phyloP scores from a whole-genome alignment of 768 basidiomycete species.

The Cystofilobasidium macerans region DNA sequence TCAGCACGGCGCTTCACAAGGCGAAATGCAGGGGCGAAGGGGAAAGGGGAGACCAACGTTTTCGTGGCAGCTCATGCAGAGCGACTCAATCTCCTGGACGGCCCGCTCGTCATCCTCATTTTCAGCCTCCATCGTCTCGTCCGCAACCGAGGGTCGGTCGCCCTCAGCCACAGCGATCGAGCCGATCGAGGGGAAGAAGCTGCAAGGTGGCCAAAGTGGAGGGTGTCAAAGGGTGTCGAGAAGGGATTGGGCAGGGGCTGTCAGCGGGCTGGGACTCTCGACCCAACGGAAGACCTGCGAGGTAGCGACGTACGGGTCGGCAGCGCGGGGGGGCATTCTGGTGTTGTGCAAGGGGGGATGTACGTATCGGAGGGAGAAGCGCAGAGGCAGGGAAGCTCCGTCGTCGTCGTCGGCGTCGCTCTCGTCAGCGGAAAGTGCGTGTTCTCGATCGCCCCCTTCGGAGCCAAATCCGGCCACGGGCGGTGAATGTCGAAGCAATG shows the following conservation, averaged over 20 bases:
- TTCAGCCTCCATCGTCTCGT: slow-evolving; percentile 27
- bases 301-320: background rate
- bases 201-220: background rate
- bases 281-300: too few species aligned
- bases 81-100: slow-evolving; percentile 72
- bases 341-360: background rate
- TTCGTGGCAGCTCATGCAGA: slow-evolving; percentile 88
- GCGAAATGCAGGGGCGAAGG: background rate
- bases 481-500: too few species aligned
- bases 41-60: slow-evolving; percentile 48
- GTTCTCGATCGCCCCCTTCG: too few species aligned
- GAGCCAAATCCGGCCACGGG: background rate
- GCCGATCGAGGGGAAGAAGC: slow-evolving; percentile 52
- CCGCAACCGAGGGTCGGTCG: slow-evolving; percentile 39
- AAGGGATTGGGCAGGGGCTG: background rate
- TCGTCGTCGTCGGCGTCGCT: background rate
- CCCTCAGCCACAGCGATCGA: slow-evolving; percentile 43
- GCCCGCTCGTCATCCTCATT: slow-evolving; percentile 50
- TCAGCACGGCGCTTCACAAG: background rate
- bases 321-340: background rate
- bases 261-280: background rate
- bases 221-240: background rate
- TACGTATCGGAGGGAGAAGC: background rate
- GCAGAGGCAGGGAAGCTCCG: too few species aligned
- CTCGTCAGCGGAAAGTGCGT: too few species aligned